Conservation (phyloP, 345 rosid species). For the Citrus reticulata region DNA sequence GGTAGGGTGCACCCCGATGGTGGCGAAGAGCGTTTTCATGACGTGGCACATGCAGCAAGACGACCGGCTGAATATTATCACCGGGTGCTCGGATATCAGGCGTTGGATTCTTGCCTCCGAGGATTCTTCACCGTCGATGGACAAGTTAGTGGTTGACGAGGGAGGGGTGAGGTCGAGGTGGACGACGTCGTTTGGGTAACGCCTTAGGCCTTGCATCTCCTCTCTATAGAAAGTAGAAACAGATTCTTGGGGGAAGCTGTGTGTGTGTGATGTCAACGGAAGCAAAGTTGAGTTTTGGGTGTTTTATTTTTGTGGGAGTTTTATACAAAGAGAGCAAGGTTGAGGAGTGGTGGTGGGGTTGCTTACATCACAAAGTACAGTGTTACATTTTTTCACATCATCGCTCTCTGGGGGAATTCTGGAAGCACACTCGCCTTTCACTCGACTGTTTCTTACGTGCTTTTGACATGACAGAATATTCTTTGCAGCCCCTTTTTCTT, state of each 20-base stretch:
- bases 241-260: neutral
- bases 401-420: neutral
- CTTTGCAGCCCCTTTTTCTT: neutral
- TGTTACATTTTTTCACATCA: constrained; percentile 17
- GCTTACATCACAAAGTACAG: constrained; percentile 64
- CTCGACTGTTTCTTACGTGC: neutral
- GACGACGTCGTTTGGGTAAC: constrained; percentile 42
- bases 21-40: constrained; percentile 75
- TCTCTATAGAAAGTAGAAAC: constrained; percentile 7
- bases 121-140: constrained; percentile 79
- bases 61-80: constrained; percentile 80
- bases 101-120: constrained; percentile 71
- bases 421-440: constrained; percentile 10
- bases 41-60: constrained; percentile 98
- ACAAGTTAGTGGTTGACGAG: constrained; percentile 35
- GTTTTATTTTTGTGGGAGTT: constrained; percentile 7
- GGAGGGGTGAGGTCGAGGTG: constrained; percentile 47
- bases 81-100: constrained; percentile 86
- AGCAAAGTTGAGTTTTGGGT: constrained; percentile 23
- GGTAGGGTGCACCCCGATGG: constrained; percentile 83
- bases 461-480: neutral
- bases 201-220: constrained; percentile 71
- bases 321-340: constrained; percentile 21
- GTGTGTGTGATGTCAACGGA: constrained; percentile 29
- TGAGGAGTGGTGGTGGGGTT: constrained; percentile 30